Base-by-base conservation (phyloP, 768 basidiomycete genomes). In the Auriscalpium vulgare region DNA sequence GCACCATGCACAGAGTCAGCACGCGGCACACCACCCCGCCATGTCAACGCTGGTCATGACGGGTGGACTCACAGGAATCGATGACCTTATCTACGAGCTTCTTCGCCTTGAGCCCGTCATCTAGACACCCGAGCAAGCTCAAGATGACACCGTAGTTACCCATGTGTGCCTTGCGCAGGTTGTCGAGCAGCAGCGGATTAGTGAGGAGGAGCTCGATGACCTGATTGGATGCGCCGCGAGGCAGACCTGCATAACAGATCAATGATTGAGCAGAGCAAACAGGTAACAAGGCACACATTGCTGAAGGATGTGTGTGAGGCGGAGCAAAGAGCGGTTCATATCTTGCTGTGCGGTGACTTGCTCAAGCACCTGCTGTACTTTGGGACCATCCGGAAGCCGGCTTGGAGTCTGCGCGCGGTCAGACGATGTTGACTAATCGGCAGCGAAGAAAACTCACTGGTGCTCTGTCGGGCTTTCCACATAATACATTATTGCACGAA, bases 61-160 rank as follows among this genome's bases (percentile, higher is more conserved):
- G 21, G 21, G 21, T 21, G 21, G 21, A 21, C 73, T 59, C 53
- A 79, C 82, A 83, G 37, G 84, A 78, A 67, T 99, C 95, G 54
- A 98, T 87, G 56, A 97, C 82, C 11, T 83, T 79, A 71, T 99
- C 97, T 0, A 95, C 95, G 2, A 98, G 77, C 54, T 75, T 83
- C 75, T 99, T 99, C n/a, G 85, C 81, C 62, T 82, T 81, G 37
- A 85, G 70, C 0, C 97, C 97, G 53, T 87, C 78, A 61, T 98
- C 97, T 48, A 99, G 71, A 62, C 87, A 93, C n/a, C 95, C 95
- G 7, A 98, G 76, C 47, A 99, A 77, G 65, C 91, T 92, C 35
- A 98, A 80, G 43, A 99, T 86, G 44, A 95, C 75, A 50, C 92
- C 84, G 66, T 97, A 99, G 62, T 88, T 93, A 46, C 97, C 97